A percentile compares a stretch with the other conserved stretches of the same genome.
Evolutionary conservation across 192 early-diverging fungal species (phyloP).

Genomic region (Entophlyctis luteolus): DNA sequence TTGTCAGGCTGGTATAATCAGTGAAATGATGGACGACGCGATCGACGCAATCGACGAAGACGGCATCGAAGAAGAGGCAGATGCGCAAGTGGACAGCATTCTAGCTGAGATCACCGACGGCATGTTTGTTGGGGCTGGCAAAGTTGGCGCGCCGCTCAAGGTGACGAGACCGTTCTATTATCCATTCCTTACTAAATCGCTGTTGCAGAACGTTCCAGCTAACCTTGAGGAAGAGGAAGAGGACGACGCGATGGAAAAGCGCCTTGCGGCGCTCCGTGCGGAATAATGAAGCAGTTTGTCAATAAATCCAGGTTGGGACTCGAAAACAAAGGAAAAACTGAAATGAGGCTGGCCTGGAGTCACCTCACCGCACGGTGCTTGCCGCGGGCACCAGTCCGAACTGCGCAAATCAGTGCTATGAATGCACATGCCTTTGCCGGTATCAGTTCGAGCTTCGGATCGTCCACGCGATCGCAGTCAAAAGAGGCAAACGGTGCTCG

Average conservation of each 20-base stretch:
- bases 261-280: slow-evolving; percentile 72
- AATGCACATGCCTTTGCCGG: too few relatives aligned
- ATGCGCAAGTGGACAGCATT: slow-evolving; percentile 88
- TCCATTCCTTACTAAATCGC: background rate
- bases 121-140: slow-evolving; percentile 56
- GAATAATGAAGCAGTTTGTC: slow-evolving; percentile 6
- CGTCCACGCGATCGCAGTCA: too few relatives aligned
- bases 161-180: slow-evolving; percentile 21
- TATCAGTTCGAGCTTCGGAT: too few relatives aligned
- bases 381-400: too few relatives aligned
- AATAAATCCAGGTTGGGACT: too few relatives aligned
- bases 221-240: slow-evolving; percentile 72
- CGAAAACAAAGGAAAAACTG: too few relatives aligned
- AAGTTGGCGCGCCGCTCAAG: slow-evolving; percentile 54
- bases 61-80: slow-evolving; percentile 88
- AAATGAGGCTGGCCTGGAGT: too few relatives aligned
- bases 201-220: slow-evolving; percentile 42
- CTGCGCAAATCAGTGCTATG: too few relatives aligned
- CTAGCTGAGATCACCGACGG: slow-evolving; percentile 88
- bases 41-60: slow-evolving; percentile 85
- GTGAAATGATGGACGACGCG: slow-evolving; percentile 91
- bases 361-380: too few relatives aligned
- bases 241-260: slow-evolving; percentile 78
- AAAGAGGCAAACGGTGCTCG: too few relatives aligned
- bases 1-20: slow-evolving; percentile 84